Base-by-base conservation (phyloP, 176 grass and related monocot genomes). In the Ananas comosus region DNA sequence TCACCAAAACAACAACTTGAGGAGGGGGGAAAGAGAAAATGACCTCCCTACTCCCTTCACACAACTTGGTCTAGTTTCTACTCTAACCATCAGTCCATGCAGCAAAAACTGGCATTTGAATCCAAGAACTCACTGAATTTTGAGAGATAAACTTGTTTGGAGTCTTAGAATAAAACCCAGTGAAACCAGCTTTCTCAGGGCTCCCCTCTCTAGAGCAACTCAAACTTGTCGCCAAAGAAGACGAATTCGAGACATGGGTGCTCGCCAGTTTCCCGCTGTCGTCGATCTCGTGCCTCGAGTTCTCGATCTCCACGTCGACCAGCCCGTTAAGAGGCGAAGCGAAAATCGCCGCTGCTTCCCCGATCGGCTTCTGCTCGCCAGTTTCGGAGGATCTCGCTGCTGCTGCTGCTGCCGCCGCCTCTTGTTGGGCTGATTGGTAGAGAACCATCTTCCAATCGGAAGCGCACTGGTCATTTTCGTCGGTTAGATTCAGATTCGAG, bases 121-220 rank as follows among this genome's bases (percentile, higher is more conserved):
- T 71, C 83, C 78, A 85, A 68, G 83, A 80, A 68, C 49, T 70
- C 21, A 68, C 67, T 53, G 61, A 69, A 51, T 64, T 50, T 22
- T 59, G 51, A 42, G 5, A 14, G 33, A 24, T 17, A 14, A 33
- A 69, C 54, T 69, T 69, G 21, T 64, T 54, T 69, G 33, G 33
- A 42, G 17, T 69, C 81, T 79, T 84, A 48, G 63, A 23, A 16
- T 84, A 76, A 13, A 91, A 48, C 79, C 82, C 78, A 67, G 89
- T 71, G 1, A 80, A 63, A 11, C 73, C 67, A 23, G 75, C 9
- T 56, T 72, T 71, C 51, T 99, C 94, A 0, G 89, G 86, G 25
- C 77, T 91, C 50, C 79, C 92, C 71, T 96, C 88, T 73, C 88
- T 87, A 16, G 94, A 99, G 64, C 81, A 82, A 78, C 82, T 68